phyloP scores from a whole-genome alignment of 208 protist species.

The Trypanosoma scelopori region DNA sequence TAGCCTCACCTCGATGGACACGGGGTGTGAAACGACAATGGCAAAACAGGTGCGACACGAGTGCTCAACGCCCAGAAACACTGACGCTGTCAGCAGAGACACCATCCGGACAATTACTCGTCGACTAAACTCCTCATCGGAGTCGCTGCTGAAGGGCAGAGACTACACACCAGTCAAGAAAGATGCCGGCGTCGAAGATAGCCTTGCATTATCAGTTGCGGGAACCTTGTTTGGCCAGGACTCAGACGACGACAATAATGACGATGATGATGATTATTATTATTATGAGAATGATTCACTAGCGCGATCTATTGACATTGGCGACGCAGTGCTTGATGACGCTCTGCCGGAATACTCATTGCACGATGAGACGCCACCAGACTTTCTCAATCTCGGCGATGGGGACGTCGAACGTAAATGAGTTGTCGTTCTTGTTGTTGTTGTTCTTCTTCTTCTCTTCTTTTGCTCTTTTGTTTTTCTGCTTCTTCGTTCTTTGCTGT shows the following conservation, averaged over 20 bases:
- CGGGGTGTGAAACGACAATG: no score
- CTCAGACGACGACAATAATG: no score
- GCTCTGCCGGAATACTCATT: not conserved
- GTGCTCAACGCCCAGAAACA: not conserved
- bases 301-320: constrained; percentile 2
- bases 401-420: not conserved
- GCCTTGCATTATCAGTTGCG: not conserved
- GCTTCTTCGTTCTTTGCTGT: no score
- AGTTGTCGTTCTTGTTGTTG: not conserved
- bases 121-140: constrained; percentile 1
- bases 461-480: no score
- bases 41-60: not conserved
- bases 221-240: not conserved
- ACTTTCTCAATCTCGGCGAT: not conserved
- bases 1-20: not conserved
- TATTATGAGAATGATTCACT: constrained; percentile 11
- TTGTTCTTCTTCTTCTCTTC: not conserved
- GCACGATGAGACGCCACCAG: not conserved
- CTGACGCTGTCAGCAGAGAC: not conserved
- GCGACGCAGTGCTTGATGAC: not conserved
- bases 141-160: not conserved
- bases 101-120: constrained; percentile 3
- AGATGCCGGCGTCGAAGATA: not conserved
- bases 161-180: constrained; percentile 4
- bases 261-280: no score